Evolutionary conservation across 2,329 filamentous ascomycete species (phyloP).

Genomic region (Didymella pinodella): DNA sequence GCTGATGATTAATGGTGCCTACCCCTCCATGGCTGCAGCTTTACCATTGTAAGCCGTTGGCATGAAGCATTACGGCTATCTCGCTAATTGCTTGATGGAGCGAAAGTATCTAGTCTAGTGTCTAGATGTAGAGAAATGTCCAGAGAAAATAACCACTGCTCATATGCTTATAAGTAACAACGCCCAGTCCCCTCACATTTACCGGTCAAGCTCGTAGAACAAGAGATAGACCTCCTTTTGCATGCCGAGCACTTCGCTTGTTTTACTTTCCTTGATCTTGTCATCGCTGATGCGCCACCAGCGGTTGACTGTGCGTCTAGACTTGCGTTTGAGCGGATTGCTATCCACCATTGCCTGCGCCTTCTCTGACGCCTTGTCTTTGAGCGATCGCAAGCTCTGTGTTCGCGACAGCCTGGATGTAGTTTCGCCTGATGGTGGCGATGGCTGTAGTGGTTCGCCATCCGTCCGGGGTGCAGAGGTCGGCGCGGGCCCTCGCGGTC

Average conservation of each 20-base stretch:
- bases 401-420: constrained; percentile 35
- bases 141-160: neutral
- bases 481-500: constrained; percentile 36
- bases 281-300: constrained; percentile 99
- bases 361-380: constrained; percentile 42
- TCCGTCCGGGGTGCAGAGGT: constrained; percentile 46
- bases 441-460: constrained; percentile 30
- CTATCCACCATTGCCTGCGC: constrained; percentile 56
- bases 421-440: constrained; percentile 25
- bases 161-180: neutral
- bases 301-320: constrained; percentile 69
- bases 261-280: constrained; percentile 94
- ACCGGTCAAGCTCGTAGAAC: constrained; percentile 85
- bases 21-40: neutral
- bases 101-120: constrained; percentile 14
- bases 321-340: constrained; percentile 60
- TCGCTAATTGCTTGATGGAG: constrained; percentile 2
- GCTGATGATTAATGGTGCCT: constrained; percentile 31
- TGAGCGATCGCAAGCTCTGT: constrained; percentile 42
- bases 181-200: neutral
- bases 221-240: constrained; percentile 94
- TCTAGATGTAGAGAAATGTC: constrained; percentile 1
- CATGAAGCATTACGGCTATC: neutral
- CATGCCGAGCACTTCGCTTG: constrained; percentile 88
- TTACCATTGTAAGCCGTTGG: neutral